Evolutionary conservation across 495 filamentous ascomycete genomes (phyloP), one percentile per base, ranked within the genome.

Genomic region (Rusavskia elegans): DNA sequence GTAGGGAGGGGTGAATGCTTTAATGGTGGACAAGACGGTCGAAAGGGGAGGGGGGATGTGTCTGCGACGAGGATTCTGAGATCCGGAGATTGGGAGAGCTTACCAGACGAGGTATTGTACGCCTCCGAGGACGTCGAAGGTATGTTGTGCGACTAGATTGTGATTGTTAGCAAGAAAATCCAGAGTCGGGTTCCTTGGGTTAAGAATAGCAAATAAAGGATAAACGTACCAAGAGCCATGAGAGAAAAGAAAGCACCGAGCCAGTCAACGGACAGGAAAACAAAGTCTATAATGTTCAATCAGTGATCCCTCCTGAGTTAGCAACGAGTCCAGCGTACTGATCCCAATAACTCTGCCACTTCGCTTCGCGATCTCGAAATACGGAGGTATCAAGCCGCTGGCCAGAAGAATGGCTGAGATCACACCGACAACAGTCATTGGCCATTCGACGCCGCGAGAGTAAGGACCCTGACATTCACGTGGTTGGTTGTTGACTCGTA

Each of bases 181-280:
- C 25, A 6, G 25, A 27, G 4, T 27, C 25, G 4, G 25, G 0
- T 5, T 6, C 3, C 25, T 5, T 27, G 25, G 7, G 25, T 3
- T 27, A 27, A 6, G n/a, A 6, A 27, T 27, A 27, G 4, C 25
- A 16, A 6, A 41, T 36, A 23, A 50, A 44, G 40, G 11, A 20
- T 13, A 7, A 14, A 49, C 70, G 29, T 68, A 77, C 79, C 80
- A 11, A 89, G 67, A 3, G 82, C 82, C 68, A 87, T 76, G 4
- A 87, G 70, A 0, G 82, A 86, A 63, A 89, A 87, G 54, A 88
- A 73, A 0, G 84, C 85, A 0, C 85, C 85, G 0, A 74, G 59
- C 59, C 74, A 84, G 59, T 90, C 85, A 55, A 87, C 78, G 0
- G 69, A 67, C 6, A 90, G 65, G 53, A 90, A 90, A 0, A 78